phyloP scores from a whole-genome alignment of 768 basidiomycete genomes.

The Termitomyces sp. region DNA sequence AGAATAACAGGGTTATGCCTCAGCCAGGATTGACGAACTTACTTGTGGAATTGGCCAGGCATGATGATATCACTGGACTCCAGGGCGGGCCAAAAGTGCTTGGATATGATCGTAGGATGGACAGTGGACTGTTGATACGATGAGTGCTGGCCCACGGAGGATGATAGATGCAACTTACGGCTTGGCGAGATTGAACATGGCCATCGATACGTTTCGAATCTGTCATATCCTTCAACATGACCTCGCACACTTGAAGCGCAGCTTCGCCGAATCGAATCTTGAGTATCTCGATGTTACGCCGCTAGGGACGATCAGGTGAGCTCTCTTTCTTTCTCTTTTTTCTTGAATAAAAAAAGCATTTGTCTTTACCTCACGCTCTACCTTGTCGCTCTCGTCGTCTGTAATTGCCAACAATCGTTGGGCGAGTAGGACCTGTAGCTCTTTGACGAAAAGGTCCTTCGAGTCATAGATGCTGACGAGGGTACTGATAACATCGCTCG shows the following conservation, averaged over 20 bases:
- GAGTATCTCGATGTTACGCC: slow-evolving; percentile 88
- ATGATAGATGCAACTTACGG: slow-evolving; percentile 36
- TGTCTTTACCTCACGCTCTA: slow-evolving; percentile 57
- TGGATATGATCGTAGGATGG: slow-evolving; percentile 88
- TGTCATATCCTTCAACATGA: slow-evolving; percentile 97
- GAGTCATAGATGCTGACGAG: slow-evolving; percentile 98
- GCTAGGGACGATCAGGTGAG: slow-evolving; percentile 37
- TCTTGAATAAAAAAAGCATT: background rate
- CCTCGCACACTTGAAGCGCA: slow-evolving; percentile 91
- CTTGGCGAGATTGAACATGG: slow-evolving; percentile 73
- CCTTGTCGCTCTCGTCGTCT: slow-evolving; percentile 75
- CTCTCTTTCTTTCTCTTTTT: background rate
- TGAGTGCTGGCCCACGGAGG: background rate
- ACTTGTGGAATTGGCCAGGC: slow-evolving; percentile 85
- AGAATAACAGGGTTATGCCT: background rate
- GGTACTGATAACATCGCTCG: slow-evolving; percentile 92
- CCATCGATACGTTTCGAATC: slow-evolving; percentile 88
- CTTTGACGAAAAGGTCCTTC: slow-evolving; percentile 93
- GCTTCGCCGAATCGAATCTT: slow-evolving; percentile 95
- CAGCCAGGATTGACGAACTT: slow-evolving; percentile 41
- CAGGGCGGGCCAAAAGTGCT: slow-evolving; percentile 91
- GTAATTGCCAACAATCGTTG: slow-evolving; percentile 77
- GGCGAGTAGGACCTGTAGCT: slow-evolving; percentile 88
- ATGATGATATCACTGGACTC: slow-evolving; percentile 69
- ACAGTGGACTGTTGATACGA: slow-evolving; percentile 49